Percentiles rank a stretch among this genome's conserved stretches.
Evolutionary conservation across 208 protist genomes (phyloP).

Genomic region (Zelonia costaricensis): DNA sequence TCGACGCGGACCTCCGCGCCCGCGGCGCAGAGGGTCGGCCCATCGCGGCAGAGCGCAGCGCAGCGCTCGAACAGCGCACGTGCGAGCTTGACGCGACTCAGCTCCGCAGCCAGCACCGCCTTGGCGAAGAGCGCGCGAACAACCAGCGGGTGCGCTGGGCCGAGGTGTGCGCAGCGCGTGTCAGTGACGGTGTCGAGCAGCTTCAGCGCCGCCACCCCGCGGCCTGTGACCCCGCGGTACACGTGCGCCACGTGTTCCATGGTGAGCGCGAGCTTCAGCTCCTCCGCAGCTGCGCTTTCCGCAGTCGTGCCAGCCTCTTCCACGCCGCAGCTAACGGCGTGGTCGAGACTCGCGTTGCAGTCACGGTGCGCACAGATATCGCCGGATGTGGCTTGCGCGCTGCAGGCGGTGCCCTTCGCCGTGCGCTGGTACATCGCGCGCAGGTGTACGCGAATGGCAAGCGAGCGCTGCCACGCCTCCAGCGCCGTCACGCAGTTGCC

Average conservation of each 20-base stretch:
- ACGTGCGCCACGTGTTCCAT: slow-evolving; percentile 69
- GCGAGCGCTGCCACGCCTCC: slow-evolving; percentile 28
- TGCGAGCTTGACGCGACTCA: slow-evolving; percentile 26
- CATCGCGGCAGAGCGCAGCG: slow-evolving; percentile 1
- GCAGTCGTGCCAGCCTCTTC: neutral
- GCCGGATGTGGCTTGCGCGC: too few species aligned
- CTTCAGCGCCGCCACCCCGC: slow-evolving; percentile 32
- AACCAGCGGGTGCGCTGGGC: slow-evolving; percentile 42
- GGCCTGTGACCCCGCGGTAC: slow-evolving; percentile 29
- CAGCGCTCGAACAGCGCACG: slow-evolving; percentile 11
- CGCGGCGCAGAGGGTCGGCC: too few species aligned
- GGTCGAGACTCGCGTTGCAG: slow-evolving; percentile 4
- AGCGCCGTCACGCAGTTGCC: slow-evolving; percentile 19
- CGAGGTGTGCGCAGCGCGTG: slow-evolving; percentile 44
- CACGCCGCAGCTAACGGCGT: slow-evolving; percentile 3
- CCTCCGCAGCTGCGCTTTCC: slow-evolving; percentile 11
- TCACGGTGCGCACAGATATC: too few species aligned
- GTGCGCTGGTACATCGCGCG: neutral
- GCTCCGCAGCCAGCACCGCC: slow-evolving; percentile 39
- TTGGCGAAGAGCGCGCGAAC: slow-evolving; percentile 29
- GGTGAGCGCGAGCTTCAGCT: slow-evolving; percentile 66
- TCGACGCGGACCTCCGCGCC: too few species aligned
- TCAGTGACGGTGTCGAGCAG: slow-evolving; percentile 41
- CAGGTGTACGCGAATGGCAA: slow-evolving; percentile 24
- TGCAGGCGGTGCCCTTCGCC: neutral